Base-by-base conservation (phyloP, 805 yeast species). In the Ogataea nonfermentans region DNA sequence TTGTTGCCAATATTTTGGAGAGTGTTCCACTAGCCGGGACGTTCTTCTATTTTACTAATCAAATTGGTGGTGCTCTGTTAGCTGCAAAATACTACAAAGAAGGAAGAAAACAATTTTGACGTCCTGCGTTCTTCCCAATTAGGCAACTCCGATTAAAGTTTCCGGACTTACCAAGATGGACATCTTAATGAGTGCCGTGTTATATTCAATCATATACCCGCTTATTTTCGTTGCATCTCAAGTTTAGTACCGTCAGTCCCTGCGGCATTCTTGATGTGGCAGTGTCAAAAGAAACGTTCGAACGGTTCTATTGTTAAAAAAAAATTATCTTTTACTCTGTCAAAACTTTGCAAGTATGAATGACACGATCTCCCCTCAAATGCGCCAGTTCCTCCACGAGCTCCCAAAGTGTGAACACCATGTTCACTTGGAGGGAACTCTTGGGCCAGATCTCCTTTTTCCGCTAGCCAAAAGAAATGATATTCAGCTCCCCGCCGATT, bases 401-500 rank as follows among this genome's bases (percentile, higher is more conserved):
- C 67, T 86, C 35, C 95, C 95, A 43, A 86, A 86, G 62, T 85
- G 93, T 67, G 95, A 86, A 61, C 91, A 85, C 59, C 95, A 86
- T 57, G 76, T 85, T 45, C 95, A 86, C 62, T 60, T 86, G 31
- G 95, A 85, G 66, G 95, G 95, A 24, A 84, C 95, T 28, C 61
- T 85, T 40, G 84, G 81, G 46, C 93, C 95, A n/a, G 76, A 76
- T 34, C 70, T 84, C 25, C 66, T 85, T 43, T 82, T 84, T 62
- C 74, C 77, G 37, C 66, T 85, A 40, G 89, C 91, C 0, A 64
- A 73, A 53, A 74, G 86, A 64, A 84, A 84, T 65, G 61, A 65
- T 24, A 70, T 85, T 41, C 41, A 56, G 13, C 65, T 86, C 25
- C 95, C 95, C 12, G 71, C 59, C 2, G 65, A 62, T 17, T 83